phyloP scores from a whole-genome alignment of 1,284 basidiomycete genomes.

The Peniophora sp. region DNA sequence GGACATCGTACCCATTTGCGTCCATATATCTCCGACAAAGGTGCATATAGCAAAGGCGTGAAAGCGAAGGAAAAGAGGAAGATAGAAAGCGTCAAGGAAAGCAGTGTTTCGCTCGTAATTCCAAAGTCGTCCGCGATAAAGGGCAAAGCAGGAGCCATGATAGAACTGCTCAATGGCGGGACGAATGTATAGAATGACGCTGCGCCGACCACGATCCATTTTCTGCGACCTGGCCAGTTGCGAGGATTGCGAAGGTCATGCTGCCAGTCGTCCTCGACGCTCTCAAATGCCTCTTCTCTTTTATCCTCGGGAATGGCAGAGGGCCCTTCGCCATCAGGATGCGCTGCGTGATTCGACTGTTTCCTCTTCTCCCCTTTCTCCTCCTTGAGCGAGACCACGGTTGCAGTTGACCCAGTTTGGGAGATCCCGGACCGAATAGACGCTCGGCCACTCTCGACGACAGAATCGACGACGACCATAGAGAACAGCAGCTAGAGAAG shows the following conservation, averaged over 20 bases:
- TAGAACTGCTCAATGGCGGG: conserved; percentile 63
- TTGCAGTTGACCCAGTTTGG: too few species aligned
- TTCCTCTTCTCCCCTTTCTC: too few species aligned
- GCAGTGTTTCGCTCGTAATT: conserved; percentile 51
- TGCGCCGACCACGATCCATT: conserved; percentile 57
- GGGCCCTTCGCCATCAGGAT: conserved; percentile 27
- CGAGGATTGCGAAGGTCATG: conserved; percentile 54
- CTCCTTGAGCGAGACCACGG: too few species aligned
- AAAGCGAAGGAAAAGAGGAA: conserved; percentile 73
- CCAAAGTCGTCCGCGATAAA: conserved; percentile 51
- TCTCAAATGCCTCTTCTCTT: conserved; percentile 34
- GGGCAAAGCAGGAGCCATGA: conserved; percentile 75
- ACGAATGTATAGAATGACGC: conserved; percentile 67
- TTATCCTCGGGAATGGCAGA: conserved; percentile 40
- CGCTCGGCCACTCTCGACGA: too few species aligned
- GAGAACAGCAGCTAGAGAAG: too few species aligned
- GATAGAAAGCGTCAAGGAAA: conserved; percentile 62
- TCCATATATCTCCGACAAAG: conserved; percentile 62
- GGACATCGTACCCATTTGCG: too few species aligned
- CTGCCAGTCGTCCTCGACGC: conserved; percentile 52
- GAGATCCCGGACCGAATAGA: too few species aligned
- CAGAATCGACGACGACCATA: too few species aligned
- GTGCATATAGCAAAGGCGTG: conserved; percentile 63
- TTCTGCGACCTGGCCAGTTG: conserved; percentile 52
- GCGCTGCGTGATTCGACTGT: too few species aligned